Evolutionary conservation across 352 stramenopile species (phyloP).

Genomic region (Globisporangium solare): DNA sequence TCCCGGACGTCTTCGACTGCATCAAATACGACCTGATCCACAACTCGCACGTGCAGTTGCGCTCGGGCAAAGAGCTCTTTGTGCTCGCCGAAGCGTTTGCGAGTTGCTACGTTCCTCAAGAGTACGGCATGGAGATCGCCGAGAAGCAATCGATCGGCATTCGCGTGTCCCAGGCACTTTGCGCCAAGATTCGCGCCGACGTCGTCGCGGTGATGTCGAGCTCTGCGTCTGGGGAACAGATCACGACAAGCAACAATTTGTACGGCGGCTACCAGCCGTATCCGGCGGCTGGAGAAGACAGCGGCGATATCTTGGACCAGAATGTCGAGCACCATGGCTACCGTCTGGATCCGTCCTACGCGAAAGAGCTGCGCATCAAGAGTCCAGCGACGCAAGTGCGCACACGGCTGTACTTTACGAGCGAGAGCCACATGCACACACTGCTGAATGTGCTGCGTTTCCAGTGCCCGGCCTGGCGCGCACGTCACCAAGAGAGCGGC

Average conservation of each 20-base stretch:
- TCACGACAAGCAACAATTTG: slow-evolving; percentile 25
- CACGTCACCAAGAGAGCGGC: slow-evolving; percentile 44
- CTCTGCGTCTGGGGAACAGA: slow-evolving; percentile 30
- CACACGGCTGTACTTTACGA: slow-evolving; percentile 99
- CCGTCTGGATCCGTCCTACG: slow-evolving; percentile 78
- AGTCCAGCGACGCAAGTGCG: slow-evolving; percentile 83
- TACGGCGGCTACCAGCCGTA: slow-evolving; percentile 26
- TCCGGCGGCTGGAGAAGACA: slow-evolving; percentile 23
- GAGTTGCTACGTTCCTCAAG: slow-evolving; percentile 97
- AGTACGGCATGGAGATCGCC: slow-evolving; percentile 88
- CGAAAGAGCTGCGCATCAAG: slow-evolving; percentile 95
- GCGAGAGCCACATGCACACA: slow-evolving; percentile 97
- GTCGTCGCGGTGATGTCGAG: slow-evolving; percentile 80
- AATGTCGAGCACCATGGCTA: slow-evolving; percentile 87
- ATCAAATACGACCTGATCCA: slow-evolving; percentile 98
- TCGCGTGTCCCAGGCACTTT: slow-evolving; percentile 95
- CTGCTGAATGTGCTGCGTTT: slow-evolving; percentile 97
- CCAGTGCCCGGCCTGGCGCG: slow-evolving; percentile 70
- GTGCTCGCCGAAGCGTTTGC: slow-evolving; percentile 93
- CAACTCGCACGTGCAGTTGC: slow-evolving; percentile 91
- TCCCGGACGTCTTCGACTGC: slow-evolving; percentile 98
- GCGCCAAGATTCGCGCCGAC: slow-evolving; percentile 97
- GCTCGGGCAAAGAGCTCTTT: slow-evolving; percentile 90
- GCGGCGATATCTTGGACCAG: slow-evolving; percentile 27
- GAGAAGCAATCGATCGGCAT: slow-evolving; percentile 96